Base-by-base conservation (phyloP, 805 yeast genomes). In the Ogataea zsoltii region DNA sequence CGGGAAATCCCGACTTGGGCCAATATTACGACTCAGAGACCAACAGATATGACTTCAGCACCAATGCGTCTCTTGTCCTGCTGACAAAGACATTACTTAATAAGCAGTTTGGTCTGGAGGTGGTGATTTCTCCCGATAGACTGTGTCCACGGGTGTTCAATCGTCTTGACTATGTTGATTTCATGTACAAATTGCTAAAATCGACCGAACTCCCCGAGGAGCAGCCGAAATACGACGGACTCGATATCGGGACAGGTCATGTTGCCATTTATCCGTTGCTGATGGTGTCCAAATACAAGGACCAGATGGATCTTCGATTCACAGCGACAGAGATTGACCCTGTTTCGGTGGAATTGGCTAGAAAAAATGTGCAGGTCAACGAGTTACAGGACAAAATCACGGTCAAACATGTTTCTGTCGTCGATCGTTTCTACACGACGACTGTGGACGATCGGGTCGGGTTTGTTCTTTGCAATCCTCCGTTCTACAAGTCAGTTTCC, bases 231-330 rank as follows among this genome's bases (percentile, higher is more conserved):
- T 44, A 48, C n/a, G 33, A 31, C 14, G 73, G 70, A 1, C 40
- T 73, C n/a, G 80, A 76, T 49, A 62, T 75, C 14, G 83, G 83
- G 1, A 72, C 77, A 0, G 82, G 83, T 1, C 71, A 73, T 17
- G 62, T 71, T 33, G 74, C 74, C 3, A 71, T 77, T 1, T 77
- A 77, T 54, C 72, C 79, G 2, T 44, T 77, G 1, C 47, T 78
- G 26, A 76, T 66, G 6, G 46, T 61, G 21, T 48, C 52, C 19
- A 34, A 39, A 19, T 29, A 33, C 17, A 5, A 5, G 25, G 35
- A 19, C 7, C 36, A 26, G 18, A 23, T 44, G 21, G 31, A 48
- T 16, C 16, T 37, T 15, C 15, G 14, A 2, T 65, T 74, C 48
- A 31, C 58, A 11, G 80, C 72, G 4, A 68, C 75, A 6, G 82